A percentile compares a stretch with the other conserved stretches of the same genome.
These are phyloP conservation scores for Nicotiana tabacum DNA, from an alignment of 257 asterid species.

Conservation along the genomic window DNA sequence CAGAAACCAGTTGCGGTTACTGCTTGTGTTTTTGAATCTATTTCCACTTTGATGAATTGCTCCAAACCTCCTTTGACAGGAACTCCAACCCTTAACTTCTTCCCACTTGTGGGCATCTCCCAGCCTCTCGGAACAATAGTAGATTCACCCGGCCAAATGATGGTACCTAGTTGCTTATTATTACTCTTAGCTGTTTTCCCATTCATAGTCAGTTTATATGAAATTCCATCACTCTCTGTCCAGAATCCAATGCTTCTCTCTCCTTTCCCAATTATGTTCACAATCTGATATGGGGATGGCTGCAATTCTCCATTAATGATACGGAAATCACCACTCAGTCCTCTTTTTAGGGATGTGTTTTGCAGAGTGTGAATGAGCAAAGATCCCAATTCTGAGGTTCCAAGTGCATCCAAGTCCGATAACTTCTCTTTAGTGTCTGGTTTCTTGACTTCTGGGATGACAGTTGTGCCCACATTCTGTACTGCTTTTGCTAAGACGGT, in stretches of 20 bases:
- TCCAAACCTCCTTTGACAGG: conserved; percentile 25
- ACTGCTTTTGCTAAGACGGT: conserved; percentile 31
- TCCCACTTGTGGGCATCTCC: conserved; percentile 35
- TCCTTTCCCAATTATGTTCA: conserved; percentile 38
- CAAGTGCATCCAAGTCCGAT: conserved; percentile 35
- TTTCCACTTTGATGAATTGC: conserved; percentile 28
- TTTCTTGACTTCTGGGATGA: conserved; percentile 8
- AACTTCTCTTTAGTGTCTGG: neutral
- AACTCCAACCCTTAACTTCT: conserved; percentile 32
- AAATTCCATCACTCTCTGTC: conserved; percentile 32
- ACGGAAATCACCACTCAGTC: conserved; percentile 44
- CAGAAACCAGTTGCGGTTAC: conserved; percentile 23
- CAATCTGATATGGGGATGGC: conserved; percentile 37
- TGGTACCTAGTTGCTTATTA: conserved; percentile 23
- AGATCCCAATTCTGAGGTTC: conserved; percentile 34
- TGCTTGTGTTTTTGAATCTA: conserved; percentile 16
- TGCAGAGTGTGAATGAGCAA: conserved; percentile 20
- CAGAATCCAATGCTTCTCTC: conserved; percentile 37
- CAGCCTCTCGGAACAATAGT: conserved; percentile 31
- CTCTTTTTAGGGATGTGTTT: conserved; percentile 19
- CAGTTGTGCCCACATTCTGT: conserved; percentile 18
- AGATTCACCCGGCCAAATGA: conserved; percentile 44
- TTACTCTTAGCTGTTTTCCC: conserved; percentile 2
- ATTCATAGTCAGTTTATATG: neutral
- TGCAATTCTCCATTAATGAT: conserved; percentile 29